Evolutionary conservation across 2,329 filamentous ascomycete genomes (phyloP).

Genomic region (Sphaerulina populicola): DNA sequence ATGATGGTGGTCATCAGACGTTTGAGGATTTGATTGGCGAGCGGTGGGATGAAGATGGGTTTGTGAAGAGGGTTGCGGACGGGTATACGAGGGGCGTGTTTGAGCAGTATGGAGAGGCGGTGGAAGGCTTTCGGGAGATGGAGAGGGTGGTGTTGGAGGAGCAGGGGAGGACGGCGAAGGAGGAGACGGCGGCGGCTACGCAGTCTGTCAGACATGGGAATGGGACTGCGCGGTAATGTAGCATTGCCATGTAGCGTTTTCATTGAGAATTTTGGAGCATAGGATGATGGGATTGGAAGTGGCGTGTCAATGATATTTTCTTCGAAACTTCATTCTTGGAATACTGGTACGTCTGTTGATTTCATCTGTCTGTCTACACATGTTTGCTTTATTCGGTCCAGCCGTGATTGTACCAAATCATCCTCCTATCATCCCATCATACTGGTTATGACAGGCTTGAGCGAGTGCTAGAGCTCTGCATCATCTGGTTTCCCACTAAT

Average conservation of each 20-base stretch:
- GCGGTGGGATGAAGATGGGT: slow-evolving; percentile 77
- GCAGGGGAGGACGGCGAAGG: neutral
- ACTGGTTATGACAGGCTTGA: neutral
- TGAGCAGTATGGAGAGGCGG: slow-evolving; percentile 65
- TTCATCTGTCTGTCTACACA: too few relatives aligned
- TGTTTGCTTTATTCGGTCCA: too few relatives aligned
- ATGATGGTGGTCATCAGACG: slow-evolving; percentile 36
- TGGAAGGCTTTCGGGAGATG: slow-evolving; percentile 69
- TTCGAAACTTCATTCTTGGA: too few relatives aligned
- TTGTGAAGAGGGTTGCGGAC: slow-evolving; percentile 71
- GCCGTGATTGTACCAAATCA: too few relatives aligned
- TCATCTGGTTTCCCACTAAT: neutral
- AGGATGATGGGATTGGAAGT: too few relatives aligned
- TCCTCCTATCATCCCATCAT: neutral
- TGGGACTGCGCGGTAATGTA: neutral
- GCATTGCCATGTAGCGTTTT: too few relatives aligned
- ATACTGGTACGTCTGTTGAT: too few relatives aligned
- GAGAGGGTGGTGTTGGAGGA: slow-evolving; percentile 55
- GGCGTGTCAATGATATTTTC: too few relatives aligned
- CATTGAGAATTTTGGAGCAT: too few relatives aligned
- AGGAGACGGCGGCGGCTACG: neutral
- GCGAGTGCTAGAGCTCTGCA: neutral
- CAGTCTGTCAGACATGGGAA: neutral
- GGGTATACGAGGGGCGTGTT: slow-evolving; percentile 71
- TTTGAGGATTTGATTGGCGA: slow-evolving; percentile 82